These are phyloP conservation scores for Leptographium procerum DNA, from an alignment of 2,329 filamentous ascomycete genomes.

Conservation along the genomic window DNA sequence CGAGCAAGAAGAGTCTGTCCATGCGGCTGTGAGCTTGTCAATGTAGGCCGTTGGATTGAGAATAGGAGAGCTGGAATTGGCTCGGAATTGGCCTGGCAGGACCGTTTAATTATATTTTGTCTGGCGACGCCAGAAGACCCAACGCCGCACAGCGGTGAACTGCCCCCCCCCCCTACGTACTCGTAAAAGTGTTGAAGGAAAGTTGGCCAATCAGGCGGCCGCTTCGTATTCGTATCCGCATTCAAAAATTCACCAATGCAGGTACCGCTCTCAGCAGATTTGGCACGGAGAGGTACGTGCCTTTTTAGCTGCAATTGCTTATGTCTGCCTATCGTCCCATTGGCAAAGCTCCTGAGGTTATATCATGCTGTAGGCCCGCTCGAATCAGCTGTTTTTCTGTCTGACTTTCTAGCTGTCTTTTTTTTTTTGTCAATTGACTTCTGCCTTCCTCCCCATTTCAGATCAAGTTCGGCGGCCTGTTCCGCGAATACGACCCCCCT, in stretches of 20 bases:
- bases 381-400: slow-evolving; percentile 7
- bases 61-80: not conserved
- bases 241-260: not conserved
- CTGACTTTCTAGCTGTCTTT: not conserved
- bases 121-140: not conserved
- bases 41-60: not conserved
- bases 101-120: slow-evolving; percentile 1
- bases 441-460: not conserved
- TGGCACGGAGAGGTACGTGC: not conserved
- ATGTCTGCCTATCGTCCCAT: not conserved
- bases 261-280: not conserved
- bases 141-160: not conserved
- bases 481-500: not conserved
- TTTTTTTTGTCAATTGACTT: not conserved
- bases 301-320: not conserved
- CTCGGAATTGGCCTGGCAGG: not conserved
- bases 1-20: not conserved
- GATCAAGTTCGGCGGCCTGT: not conserved
- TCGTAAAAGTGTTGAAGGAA: not conserved
- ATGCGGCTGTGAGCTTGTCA: not conserved
- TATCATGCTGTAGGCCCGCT: slow-evolving; percentile 1
- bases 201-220: slow-evolving; percentile 2
- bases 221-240: slow-evolving; percentile 11
- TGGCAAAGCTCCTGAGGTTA: not conserved
- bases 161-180: not conserved